Base-by-base conservation (phyloP, 2,329 filamentous ascomycete species). In the Penicillium griseofulvum region DNA sequence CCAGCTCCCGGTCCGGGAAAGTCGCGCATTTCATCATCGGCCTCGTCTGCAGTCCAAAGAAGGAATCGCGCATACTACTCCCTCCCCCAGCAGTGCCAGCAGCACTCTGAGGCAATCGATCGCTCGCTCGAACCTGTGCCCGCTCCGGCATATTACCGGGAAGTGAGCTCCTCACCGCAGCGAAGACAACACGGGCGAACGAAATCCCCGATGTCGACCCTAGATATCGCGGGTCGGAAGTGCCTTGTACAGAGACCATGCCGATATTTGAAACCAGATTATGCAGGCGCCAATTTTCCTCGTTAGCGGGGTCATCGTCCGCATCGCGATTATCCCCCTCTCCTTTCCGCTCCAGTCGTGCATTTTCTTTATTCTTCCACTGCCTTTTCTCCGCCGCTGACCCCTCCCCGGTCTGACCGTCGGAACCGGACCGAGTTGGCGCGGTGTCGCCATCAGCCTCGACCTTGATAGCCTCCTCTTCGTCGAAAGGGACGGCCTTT, bases 1-100 rank as follows among this genome's bases (percentile, higher is more conserved):
- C 93, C 3, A 96, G 79, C 31, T 89, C 84, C 60, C 83, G 85
- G 59, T 89, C 85, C 0, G 94, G 94, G 65, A 97, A 97, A 0
- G 86, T 81, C 0, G 92, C 92, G 42, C 89, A 89, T 58, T 89
- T 87, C 69, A 97, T 94, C 16, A 87, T 91, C 1, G 92, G 91
- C 65, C 89, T 92, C 2, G 90, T 95, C 65, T 97, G 91, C 42
- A 97, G 78, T n/a, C 93, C 93, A 69, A 97, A 97, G 79, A 97
- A 97, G 0, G 91, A 96, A 74, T 97, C 93, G 56, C 92, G 84
- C 88, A 96, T 94, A 12, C 89, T 91, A 17, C 90, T 91, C 36
- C 86, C 87, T 37, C 82, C 80, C 34, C 81, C 79, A 24, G 76
- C 77, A 39, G 45, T 54, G 10, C 51, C 51, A 36, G 78, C 74